Evolutionary conservation across 768 basidiomycete species (phyloP), one percentile per base, ranked within the genome.

Genomic region (Leucogyrophana mollusca): DNA sequence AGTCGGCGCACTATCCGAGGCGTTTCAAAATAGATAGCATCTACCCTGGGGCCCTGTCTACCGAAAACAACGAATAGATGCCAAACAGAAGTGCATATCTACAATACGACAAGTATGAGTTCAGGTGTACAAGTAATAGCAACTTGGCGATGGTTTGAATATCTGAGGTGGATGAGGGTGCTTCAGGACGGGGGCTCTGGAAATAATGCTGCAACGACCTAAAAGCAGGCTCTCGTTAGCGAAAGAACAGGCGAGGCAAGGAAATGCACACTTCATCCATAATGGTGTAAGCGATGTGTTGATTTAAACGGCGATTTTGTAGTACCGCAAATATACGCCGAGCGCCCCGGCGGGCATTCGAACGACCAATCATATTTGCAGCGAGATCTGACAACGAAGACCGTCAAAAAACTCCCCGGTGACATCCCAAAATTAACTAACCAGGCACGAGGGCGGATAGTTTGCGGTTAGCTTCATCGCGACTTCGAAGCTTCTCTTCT

Each of bases 301-400:
- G 92, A 64, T 95, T 96, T 24, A 98, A 73, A n/a, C 95, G 80
- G 38, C 84, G 79, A 61, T 97, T 96, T 66, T 99, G 96, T 34
- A 98, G 62, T 2, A 95, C 92, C 4, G 93, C 85, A 62, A 98
- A 97, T 50, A 96, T 89, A 40, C 93, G 78, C 33, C 93, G 78
- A 8, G 95, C 94, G 13, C 94, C 96, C 34, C 94, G 78, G 10
- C 94, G 82, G 14, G 95, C 94, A 60, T 99, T 98, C 3, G 90
- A 86, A 23, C 94, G 79, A n/a, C 96, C 96, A 54, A 97, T 97
- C 87, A 97, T 93, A 57, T 96, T 97, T 6, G 95, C 92, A 24
- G 91, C 94, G 43, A 97, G 68, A 59, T 98, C 95, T 96, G n/a
- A n/a, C n/a, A n/a, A n/a, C n/a, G n/a, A n/a, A n/a, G n/a, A 54